Conservation (phyloP, 1,139 yeast species). For the Sugiyamaella paludigena region DNA sequence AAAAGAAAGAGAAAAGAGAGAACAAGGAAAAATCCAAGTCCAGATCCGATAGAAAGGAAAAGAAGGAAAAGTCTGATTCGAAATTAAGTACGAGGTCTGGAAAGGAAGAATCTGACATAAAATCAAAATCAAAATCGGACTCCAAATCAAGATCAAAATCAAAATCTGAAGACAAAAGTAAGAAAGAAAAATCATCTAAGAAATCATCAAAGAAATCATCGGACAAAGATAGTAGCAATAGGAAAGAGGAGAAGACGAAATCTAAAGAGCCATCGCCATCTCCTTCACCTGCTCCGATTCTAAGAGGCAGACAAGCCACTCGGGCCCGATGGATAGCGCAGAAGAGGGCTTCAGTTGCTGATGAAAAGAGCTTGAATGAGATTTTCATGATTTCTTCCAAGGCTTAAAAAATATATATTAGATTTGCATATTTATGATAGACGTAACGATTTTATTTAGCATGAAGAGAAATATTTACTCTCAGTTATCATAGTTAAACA, state of each 20-base stretch:
- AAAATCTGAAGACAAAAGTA: slow-evolving; percentile 19
- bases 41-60: slow-evolving; percentile 35
- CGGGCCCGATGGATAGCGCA: slow-evolving; percentile 85
- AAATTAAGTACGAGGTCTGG: too few species aligned
- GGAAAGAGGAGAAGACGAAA: too few species aligned
- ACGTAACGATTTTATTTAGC: too few species aligned
- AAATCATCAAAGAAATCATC: too few species aligned
- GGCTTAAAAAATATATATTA: slow-evolving; percentile 4
- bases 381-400: slow-evolving; percentile 67
- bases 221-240: too few species aligned
- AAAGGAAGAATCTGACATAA: slow-evolving; percentile 25
- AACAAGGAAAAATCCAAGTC: slow-evolving; percentile 33
- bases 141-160: slow-evolving; percentile 20
- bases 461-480: too few species aligned
- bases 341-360: slow-evolving; percentile 88
- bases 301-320: slow-evolving; percentile 68
- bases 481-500: too few species aligned
- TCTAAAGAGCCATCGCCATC: slow-evolving; percentile 34
- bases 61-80: slow-evolving; percentile 36
- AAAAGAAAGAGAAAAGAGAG: slow-evolving; percentile 27
- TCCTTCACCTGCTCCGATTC: slow-evolving; percentile 35
- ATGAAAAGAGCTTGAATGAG: slow-evolving; percentile 82
- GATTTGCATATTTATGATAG: not conserved
- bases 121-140: slow-evolving; percentile 35
- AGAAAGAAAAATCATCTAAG: slow-evolving; percentile 34